These are phyloP conservation scores for Aechmea fasciata DNA, from an alignment of 176 grass and related monocot species.

Conservation along the genomic window DNA sequence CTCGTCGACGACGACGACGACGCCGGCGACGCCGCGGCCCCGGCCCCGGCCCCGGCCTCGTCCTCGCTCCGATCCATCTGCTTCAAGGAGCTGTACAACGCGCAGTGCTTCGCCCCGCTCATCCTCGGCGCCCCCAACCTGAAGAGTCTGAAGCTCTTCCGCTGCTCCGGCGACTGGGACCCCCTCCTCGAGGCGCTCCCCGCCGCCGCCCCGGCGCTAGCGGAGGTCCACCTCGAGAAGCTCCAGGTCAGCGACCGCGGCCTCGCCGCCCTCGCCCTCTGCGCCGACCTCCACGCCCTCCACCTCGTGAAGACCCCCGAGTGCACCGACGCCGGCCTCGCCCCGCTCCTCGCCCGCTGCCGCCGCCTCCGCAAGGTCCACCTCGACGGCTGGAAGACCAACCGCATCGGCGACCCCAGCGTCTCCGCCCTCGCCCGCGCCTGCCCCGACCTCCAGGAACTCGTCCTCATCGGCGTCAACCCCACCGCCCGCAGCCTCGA, in stretches of 20 bases:
- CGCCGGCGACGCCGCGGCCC: not conserved
- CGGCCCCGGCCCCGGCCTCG: not conserved
- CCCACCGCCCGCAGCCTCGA: slow-evolving; percentile 52
- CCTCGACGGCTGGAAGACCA: slow-evolving; percentile 87
- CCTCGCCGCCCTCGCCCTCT: slow-evolving; percentile 28
- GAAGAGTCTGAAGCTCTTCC: slow-evolving; percentile 54
- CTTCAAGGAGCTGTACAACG: slow-evolving; percentile 92
- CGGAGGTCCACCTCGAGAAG: slow-evolving; percentile 89
- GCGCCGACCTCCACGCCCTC: slow-evolving; percentile 53
- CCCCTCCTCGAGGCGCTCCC: slow-evolving; percentile 42
- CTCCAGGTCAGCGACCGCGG: slow-evolving; percentile 88
- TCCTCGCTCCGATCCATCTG: slow-evolving; percentile 43
- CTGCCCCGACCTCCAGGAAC: slow-evolving; percentile 70
- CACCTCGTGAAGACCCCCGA: slow-evolving; percentile 88
- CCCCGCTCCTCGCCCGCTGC: slow-evolving; percentile 54
- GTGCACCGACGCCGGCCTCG: slow-evolving; percentile 73
- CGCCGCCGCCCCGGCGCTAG: slow-evolving; percentile 25
- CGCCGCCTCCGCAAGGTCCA: slow-evolving; percentile 75
- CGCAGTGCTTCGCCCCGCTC: slow-evolving; percentile 61
- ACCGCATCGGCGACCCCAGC: slow-evolving; percentile 69
- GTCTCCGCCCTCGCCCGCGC: slow-evolving; percentile 42
- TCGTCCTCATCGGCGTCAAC: slow-evolving; percentile 86
- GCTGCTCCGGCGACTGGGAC: slow-evolving; percentile 83
- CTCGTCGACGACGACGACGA: not conserved
- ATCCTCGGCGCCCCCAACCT: slow-evolving; percentile 54